Evolutionary conservation across 2,329 filamentous ascomycete species (phyloP), one percentile per base, ranked within the genome.

Genomic region (Bretziella fagacearum): DNA sequence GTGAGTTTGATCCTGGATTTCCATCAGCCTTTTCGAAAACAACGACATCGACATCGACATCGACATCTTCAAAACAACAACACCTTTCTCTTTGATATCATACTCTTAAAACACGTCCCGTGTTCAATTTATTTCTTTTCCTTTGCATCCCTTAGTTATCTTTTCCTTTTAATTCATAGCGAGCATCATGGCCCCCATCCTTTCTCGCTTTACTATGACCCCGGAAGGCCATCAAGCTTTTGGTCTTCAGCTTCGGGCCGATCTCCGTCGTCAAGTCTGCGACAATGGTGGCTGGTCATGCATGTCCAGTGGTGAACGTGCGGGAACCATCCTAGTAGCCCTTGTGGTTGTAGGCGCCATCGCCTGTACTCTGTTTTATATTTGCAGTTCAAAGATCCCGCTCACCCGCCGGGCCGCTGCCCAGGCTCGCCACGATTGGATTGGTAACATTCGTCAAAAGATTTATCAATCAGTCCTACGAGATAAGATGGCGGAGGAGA

Each of bases 201-300:
- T n/a, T n/a, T 6, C 13, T n/a, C 6, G 5, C 30, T 33, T 33
- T 33, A 15, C 13, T n/a, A n/a, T n/a, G 5, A n/a, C 6, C 13
- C 5, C 13, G 5, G 4, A 33, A 33, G 5, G 17, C 5, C 13
- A n/a, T 33, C 30, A 4, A n/a, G 17, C 4, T 15, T 15, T 6
- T 6, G 6, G 6, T 15, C 30, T 10, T 10, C 13, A 39, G 35
- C 20, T 18, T 22, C 18, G 18, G 8, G 7, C 7, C 18, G 8
- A 22, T 7, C 8, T 20, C 35, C 35, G 35, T 7, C 15, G 35
- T n/a, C 27, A 47, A 47, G 48, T 22, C 30, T 50, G 44, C 29
- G 25, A 35, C 20, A 25, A 45, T 17, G 47, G 47, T 1, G 47
- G 47, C 15, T 49, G 47, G 47, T 10, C 15, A 22, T 49, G 47